A percentile compares a stretch with the other conserved stretches of the same genome.
These are phyloP conservation scores for Amorphotheca resinae DNA, from an alignment of 495 filamentous ascomycete species.

Conservation along the genomic window DNA sequence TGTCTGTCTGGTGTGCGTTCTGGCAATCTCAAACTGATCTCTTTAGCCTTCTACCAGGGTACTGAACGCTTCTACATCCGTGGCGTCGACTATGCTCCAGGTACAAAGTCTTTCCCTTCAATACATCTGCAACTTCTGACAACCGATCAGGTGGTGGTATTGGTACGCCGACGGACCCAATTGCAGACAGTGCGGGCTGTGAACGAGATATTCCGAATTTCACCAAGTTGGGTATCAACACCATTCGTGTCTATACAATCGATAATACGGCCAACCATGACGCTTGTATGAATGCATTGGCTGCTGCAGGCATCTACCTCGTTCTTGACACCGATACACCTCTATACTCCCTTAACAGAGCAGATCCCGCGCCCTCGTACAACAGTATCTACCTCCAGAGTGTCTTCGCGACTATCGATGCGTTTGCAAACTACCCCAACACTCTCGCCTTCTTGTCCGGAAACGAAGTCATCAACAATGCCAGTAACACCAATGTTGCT, in stretches of 20 bases:
- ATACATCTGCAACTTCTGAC: not conserved
- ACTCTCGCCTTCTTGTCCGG: slow-evolving; percentile 89
- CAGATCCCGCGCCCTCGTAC: slow-evolving; percentile 63
- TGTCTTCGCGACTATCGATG: slow-evolving; percentile 61
- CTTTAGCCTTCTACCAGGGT: slow-evolving; percentile 67
- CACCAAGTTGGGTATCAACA: slow-evolving; percentile 78
- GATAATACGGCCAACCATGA: slow-evolving; percentile 77
- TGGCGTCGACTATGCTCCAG: slow-evolving; percentile 91
- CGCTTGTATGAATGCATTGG: slow-evolving; percentile 70
- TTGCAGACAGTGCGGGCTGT: slow-evolving; percentile 58
- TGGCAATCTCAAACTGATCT: slow-evolving; percentile 13
- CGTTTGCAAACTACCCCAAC: slow-evolving; percentile 75
- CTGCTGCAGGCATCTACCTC: slow-evolving; percentile 80
- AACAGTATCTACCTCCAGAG: slow-evolving; percentile 55
- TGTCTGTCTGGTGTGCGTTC: not conserved
- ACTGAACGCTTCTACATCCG: slow-evolving; percentile 80
- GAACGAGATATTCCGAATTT: slow-evolving; percentile 77
- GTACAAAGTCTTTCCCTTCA: not conserved
- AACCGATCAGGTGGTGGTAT: slow-evolving; percentile 42
- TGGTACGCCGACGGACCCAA: slow-evolving; percentile 58
- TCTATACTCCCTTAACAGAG: slow-evolving; percentile 65
- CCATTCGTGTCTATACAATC: slow-evolving; percentile 82
- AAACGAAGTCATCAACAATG: slow-evolving; percentile 89
- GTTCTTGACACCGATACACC: slow-evolving; percentile 63
- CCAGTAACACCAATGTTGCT: slow-evolving; percentile 56